Evolutionary conservation across 257 asterid genomes (phyloP).

Genomic region (Hygrophila difformis): DNA sequence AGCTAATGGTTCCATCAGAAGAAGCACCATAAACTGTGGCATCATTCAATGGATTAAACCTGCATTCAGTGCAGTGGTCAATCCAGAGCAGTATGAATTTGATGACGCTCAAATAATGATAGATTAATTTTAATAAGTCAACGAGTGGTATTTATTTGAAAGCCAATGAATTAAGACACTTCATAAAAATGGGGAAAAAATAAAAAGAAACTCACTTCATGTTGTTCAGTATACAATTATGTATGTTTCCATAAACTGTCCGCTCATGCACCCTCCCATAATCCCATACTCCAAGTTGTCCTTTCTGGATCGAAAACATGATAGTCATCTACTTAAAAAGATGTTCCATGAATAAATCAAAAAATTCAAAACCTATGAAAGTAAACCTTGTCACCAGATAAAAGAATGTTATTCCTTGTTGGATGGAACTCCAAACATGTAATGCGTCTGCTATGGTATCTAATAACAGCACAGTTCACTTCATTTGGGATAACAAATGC

Average conservation of each 20-base stretch:
- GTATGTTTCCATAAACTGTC: conserved; percentile 71
- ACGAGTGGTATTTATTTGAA: background rate
- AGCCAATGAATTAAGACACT: conserved; percentile 5
- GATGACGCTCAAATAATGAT: no score
- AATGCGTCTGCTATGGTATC: conserved; percentile 92
- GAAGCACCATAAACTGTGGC: conserved; percentile 82
- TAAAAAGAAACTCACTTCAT: conserved; percentile 60
- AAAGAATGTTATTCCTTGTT: conserved; percentile 59
- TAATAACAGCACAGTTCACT: conserved; percentile 77
- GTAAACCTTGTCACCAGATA: conserved; percentile 93
- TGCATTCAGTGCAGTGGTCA: conserved; percentile 17
- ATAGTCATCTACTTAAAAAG: conserved; percentile 1
- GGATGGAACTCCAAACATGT: conserved; percentile 99
- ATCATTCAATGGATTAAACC: conserved; percentile 70
- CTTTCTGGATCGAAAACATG: conserved; percentile 42
- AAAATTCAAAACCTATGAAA: background rate
- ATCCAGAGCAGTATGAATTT: no score
- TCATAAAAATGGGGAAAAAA: conserved; percentile 1
- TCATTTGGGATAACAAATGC: conserved; percentile 67
- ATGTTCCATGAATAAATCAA: conserved; percentile 1
- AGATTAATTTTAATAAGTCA: no score
- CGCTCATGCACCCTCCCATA: conserved; percentile 72
- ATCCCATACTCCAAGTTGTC: conserved; percentile 99
- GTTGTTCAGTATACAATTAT: conserved; percentile 77
- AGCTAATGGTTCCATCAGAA: conserved; percentile 90